Conservation (phyloP, 2,329 filamentous ascomycete genomes). For the Calonectria pseudoturangicola region DNA sequence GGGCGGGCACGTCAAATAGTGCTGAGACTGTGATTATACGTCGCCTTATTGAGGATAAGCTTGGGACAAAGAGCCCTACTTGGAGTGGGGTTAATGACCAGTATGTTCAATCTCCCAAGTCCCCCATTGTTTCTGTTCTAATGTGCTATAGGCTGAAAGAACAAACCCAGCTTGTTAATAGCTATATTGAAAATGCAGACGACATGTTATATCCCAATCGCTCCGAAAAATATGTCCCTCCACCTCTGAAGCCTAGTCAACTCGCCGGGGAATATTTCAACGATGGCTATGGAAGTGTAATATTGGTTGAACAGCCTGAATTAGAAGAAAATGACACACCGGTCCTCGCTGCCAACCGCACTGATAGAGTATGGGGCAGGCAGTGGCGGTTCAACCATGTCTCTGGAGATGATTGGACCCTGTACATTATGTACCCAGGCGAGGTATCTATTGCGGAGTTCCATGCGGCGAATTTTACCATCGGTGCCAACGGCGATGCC, state of each 20-base stretch:
- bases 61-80: neutral
- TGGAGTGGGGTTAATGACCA: neutral
- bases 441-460: neutral
- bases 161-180: neutral
- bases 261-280: neutral
- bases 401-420: neutral
- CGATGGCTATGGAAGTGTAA: neutral
- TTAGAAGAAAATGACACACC: neutral
- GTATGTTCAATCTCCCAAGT: neutral
- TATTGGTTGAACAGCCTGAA: neutral
- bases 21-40: neutral
- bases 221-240: neutral
- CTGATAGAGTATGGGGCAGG: neutral
- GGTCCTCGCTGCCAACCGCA: constrained; percentile 1
- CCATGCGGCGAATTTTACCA: neutral
- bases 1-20: neutral
- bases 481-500: neutral
- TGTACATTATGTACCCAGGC: constrained; percentile 4
- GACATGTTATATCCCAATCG: neutral
- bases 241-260: neutral
- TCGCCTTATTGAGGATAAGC: neutral
- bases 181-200: neutral
- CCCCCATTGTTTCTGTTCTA: neutral
- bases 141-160: neutral
- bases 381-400: constrained; percentile 3